These are phyloP conservation scores for Medakamo hakoo DNA, from an alignment of 139 green algal genomes.

Conservation along the genomic window DNA sequence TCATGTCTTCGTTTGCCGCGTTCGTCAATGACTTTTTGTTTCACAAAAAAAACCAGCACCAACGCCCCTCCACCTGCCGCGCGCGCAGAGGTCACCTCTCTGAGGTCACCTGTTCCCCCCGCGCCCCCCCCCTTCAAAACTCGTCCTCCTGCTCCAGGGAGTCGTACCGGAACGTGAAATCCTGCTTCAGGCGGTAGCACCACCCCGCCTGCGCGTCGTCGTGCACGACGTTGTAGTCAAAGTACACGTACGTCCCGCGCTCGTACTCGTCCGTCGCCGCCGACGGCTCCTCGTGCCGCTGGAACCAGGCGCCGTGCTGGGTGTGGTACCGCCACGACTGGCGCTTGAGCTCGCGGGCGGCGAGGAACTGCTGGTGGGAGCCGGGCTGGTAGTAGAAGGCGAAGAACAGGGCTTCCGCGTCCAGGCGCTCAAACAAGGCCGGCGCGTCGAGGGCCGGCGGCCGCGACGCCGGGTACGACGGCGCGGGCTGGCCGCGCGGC, in stretches of 20 bases:
- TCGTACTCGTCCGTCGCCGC: conserved; percentile 74
- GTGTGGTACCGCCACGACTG: conserved; percentile 94
- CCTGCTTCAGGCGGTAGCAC: conserved; percentile 77
- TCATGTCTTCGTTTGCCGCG: not conserved
- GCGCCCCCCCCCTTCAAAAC: conserved; percentile 3
- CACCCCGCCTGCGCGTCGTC: conserved; percentile 54
- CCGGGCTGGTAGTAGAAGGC: conserved; percentile 93
- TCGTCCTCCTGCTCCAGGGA: conserved; percentile 54
- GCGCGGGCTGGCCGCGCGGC: conserved; percentile 27
- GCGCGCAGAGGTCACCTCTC: not conserved
- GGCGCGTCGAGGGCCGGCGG: conserved; percentile 56
- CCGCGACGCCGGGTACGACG: conserved; percentile 52
- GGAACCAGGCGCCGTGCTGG: conserved; percentile 80
- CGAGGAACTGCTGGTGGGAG: conserved; percentile 79
- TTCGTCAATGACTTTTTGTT: no score
- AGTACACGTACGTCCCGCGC: conserved; percentile 78
- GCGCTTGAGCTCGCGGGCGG: conserved; percentile 78
- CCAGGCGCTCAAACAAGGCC: conserved; percentile 76
- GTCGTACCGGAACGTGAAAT: conserved; percentile 82
- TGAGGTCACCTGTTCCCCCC: not conserved
- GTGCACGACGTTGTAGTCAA: conserved; percentile 71
- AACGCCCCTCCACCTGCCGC: not conserved
- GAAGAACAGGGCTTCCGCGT: conserved; percentile 94
- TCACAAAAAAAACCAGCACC: not conserved
- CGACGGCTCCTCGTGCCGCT: conserved; percentile 77